Percentiles rank a stretch among this genome's conserved stretches.
These are phyloP conservation scores for Peterozyma xylosa DNA, from an alignment of 805 yeast species.

Conservation along the genomic window DNA sequence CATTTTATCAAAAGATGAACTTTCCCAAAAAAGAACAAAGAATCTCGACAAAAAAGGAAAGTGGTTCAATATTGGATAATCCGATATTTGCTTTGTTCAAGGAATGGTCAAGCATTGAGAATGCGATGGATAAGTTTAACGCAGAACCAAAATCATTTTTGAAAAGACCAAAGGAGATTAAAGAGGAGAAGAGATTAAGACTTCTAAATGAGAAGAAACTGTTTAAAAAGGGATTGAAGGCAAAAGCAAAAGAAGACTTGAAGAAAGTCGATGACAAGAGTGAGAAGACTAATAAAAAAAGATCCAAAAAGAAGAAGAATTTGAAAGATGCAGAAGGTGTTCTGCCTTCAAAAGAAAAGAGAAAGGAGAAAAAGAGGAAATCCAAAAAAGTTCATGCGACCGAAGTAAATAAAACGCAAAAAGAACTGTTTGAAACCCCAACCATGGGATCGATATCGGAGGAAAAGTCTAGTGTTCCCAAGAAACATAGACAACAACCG, in stretches of 20 bases:
- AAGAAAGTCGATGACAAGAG: constrained; percentile 3
- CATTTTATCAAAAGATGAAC: constrained; percentile 26
- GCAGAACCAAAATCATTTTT: background rate
- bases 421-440: too few species aligned
- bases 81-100: constrained; percentile 15
- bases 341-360: too few species aligned
- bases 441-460: too few species aligned
- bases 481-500: too few species aligned
- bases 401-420: too few species aligned
- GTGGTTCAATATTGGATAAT: constrained; percentile 10
- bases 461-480: too few species aligned
- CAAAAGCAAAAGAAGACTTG: constrained; percentile 3
- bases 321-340: too few species aligned
- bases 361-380: too few species aligned
- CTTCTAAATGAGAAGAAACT: background rate
- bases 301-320: too few species aligned
- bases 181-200: constrained; percentile 1
- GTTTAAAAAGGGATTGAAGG: background rate
- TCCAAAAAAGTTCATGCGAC: too few species aligned
- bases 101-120: constrained; percentile 13
- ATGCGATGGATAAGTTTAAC: constrained; percentile 2
- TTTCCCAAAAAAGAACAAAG: background rate
- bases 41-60: background rate
- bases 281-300: background rate
- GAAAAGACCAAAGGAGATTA: background rate